Conservation (phyloP, 257 asterid species). For the Salvia miltiorrhiza region DNA sequence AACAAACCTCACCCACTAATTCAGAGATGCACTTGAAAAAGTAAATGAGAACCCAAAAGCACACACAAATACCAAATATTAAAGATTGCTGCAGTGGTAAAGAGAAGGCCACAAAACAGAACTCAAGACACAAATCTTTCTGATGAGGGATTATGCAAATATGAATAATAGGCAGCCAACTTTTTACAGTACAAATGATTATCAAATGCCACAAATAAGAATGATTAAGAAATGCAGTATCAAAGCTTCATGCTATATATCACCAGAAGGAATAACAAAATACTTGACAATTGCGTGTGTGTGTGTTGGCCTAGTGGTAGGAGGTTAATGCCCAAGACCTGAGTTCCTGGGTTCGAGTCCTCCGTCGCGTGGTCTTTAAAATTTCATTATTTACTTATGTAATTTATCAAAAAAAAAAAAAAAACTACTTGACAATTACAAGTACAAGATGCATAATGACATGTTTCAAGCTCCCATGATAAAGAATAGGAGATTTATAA, state of each 20-base stretch:
- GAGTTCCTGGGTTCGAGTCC: too few relatives aligned
- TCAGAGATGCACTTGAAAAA: not conserved
- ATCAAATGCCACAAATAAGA: not conserved
- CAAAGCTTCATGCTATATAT: not conserved
- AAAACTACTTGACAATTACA: not conserved
- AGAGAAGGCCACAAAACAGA: slow-evolving; percentile 4
- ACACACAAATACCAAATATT: not conserved
- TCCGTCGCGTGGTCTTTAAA: too few relatives aligned
- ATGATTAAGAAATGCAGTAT: slow-evolving; percentile 10
- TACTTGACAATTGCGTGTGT: too few relatives aligned
- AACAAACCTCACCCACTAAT: not conserved
- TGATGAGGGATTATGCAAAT: not conserved
- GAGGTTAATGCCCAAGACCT: too few relatives aligned
- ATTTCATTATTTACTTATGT: too few relatives aligned
- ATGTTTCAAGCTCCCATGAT: slow-evolving; percentile 12
- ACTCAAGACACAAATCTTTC: not conserved
- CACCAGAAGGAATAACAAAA: slow-evolving; percentile 15
- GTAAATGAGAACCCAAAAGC: not conserved
- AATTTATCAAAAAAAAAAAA: too few relatives aligned
- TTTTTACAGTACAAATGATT: not conserved
- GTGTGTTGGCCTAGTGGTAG: too few relatives aligned
- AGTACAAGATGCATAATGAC: not conserved
- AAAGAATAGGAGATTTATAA: slow-evolving; percentile 7
- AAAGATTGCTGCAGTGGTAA: not conserved
- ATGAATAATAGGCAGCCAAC: not conserved